These are phyloP conservation scores for Xylaria castorea DNA, from an alignment of 495 filamentous ascomycete genomes.

Conservation along the genomic window DNA sequence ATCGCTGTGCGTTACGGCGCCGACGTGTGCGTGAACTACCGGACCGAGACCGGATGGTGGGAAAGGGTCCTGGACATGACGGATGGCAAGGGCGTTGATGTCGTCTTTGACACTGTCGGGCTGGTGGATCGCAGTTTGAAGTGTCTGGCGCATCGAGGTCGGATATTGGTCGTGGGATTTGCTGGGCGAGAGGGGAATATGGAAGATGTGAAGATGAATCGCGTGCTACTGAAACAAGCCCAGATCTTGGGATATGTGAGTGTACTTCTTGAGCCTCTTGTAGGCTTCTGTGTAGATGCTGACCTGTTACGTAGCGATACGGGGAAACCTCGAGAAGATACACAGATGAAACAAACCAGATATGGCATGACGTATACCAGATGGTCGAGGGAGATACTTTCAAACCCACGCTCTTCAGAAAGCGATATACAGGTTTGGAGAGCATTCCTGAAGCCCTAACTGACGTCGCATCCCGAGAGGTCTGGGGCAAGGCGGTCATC, in stretches of 20 bases:
- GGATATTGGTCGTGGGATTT: background rate
- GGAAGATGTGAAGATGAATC: background rate
- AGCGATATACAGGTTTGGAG: background rate
- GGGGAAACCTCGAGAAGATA: background rate
- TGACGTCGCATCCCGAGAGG: background rate
- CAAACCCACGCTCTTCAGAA: background rate
- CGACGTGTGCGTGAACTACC: background rate
- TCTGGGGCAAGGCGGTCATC: background rate
- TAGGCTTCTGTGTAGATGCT: background rate
- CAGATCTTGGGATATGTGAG: background rate
- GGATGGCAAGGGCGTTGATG: background rate
- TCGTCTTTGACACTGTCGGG: background rate
- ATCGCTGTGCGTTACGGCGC: background rate
- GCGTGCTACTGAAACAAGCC: background rate
- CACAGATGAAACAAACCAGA: background rate
- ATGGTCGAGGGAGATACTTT: background rate
- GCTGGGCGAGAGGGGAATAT: background rate
- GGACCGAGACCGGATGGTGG: background rate
- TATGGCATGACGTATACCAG: background rate
- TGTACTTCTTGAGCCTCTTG: background rate
- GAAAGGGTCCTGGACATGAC: background rate
- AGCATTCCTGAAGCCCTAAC: background rate
- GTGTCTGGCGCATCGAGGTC: background rate
- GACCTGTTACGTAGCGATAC: background rate
- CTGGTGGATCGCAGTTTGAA: background rate